These are phyloP conservation scores for Trichoderma gracile DNA, from an alignment of 2,329 filamentous ascomycete species.

Conservation along the genomic window DNA sequence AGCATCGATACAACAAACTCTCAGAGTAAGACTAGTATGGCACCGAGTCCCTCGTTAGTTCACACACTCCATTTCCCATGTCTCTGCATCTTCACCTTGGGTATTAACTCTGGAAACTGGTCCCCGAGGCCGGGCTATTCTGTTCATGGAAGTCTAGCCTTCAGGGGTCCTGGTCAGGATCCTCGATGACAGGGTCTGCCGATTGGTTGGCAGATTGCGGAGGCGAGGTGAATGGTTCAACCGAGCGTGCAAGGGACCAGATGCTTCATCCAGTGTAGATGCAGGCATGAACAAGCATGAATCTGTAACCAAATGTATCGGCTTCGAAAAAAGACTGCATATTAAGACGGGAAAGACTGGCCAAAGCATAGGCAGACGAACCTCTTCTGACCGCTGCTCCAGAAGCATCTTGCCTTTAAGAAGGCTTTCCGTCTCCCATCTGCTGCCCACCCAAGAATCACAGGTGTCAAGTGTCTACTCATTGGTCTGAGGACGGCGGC, in stretches of 20 bases:
- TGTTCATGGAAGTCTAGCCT: neutral
- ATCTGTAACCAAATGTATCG: too few species aligned
- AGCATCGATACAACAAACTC: neutral
- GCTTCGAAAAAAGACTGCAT: neutral
- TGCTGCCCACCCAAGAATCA: too few species aligned
- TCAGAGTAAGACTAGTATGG: too few species aligned
- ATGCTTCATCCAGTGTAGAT: neutral
- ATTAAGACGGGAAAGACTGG: too few species aligned
- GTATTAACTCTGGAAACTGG: neutral
- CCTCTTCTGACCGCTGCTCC: neutral
- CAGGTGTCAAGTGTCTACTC: neutral
- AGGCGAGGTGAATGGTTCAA: neutral
- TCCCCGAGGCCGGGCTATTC: neutral
- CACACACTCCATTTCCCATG: neutral
- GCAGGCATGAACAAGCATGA: neutral
- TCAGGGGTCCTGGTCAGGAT: conserved; percentile 1
- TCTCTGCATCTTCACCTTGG: neutral
- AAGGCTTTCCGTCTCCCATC: neutral
- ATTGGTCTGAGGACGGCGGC: too few species aligned
- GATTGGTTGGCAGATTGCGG: conserved; percentile 14
- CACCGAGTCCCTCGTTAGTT: too few species aligned
- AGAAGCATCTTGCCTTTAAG: neutral
- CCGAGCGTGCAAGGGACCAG: neutral
- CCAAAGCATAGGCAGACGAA: too few species aligned
- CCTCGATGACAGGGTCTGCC: neutral